phyloP scores from a whole-genome alignment of 306 rosid species.

The Prunus davidiana region DNA sequence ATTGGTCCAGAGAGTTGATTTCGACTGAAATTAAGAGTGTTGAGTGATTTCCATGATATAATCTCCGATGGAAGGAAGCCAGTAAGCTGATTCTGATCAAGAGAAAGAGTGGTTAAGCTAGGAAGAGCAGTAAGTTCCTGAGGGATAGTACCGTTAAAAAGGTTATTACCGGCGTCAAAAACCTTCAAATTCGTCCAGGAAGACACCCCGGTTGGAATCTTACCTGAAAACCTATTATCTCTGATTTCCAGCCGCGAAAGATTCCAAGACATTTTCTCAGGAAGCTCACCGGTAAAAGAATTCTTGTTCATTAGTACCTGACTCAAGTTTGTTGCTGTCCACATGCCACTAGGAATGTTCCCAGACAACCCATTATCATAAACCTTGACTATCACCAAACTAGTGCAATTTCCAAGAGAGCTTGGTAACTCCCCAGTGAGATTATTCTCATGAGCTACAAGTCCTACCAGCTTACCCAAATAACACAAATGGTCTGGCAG shows the following conservation, averaged over 20 bases:
- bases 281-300: constrained; percentile 55
- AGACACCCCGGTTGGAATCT: constrained; percentile 50
- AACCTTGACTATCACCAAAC: constrained; percentile 28
- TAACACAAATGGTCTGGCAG: constrained; percentile 58
- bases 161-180: constrained; percentile 49
- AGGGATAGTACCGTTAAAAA: constrained; percentile 54
- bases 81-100: constrained; percentile 47
- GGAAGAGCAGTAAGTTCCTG: constrained; percentile 48
- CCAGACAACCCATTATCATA: constrained; percentile 45
- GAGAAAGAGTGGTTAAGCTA: constrained; percentile 27
- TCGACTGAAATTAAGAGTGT: constrained; percentile 35
- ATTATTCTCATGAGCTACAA: constrained; percentile 40
- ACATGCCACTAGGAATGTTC: constrained; percentile 59
- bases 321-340: constrained; percentile 43
- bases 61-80: constrained; percentile 48
- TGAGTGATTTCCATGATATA: constrained; percentile 45
- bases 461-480: constrained; percentile 32
- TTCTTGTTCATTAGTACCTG: constrained; percentile 35
- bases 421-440: constrained; percentile 60
- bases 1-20: constrained; percentile 57
- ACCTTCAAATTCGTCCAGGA: constrained; percentile 39
- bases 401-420: constrained; percentile 54
- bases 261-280: constrained; percentile 36
- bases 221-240: constrained; percentile 56
- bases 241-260: constrained; percentile 43